A percentile compares a stretch with the other conserved stretches of the same genome.
phyloP scores from a whole-genome alignment of 1,139 yeast genomes.

The Pichia sp. region DNA sequence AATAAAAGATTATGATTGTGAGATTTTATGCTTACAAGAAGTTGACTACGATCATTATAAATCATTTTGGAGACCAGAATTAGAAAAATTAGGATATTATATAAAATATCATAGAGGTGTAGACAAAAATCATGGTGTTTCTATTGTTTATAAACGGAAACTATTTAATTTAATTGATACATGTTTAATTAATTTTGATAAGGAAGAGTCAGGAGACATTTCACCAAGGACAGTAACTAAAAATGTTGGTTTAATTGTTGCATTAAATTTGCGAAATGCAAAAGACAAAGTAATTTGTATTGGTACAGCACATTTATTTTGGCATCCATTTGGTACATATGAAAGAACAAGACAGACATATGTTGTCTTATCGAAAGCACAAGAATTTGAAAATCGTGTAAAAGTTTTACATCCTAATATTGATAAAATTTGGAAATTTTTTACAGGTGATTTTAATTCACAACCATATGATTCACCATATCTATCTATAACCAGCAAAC shows the following conservation, averaged over 20 bases:
- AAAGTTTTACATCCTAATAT: conserved; percentile 28
- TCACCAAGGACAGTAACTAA: conserved; percentile 56
- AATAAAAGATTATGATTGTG: conserved; percentile 59
- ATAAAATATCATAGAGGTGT: conserved; percentile 51
- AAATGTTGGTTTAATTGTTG: conserved; percentile 62
- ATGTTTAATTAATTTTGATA: conserved; percentile 57
- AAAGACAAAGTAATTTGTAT: conserved; percentile 49
- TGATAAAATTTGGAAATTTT: conserved; percentile 43
- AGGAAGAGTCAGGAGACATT: conserved; percentile 40
- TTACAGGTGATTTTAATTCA: conserved; percentile 88
- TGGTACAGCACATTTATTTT: conserved; percentile 83
- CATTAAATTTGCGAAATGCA: conserved; percentile 43
- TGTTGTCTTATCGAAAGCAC: conserved; percentile 48
- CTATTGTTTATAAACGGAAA: conserved; percentile 49
- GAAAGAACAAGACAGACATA: conserved; percentile 84
- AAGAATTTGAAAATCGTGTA: conserved; percentile 47
- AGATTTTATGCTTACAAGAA: conserved; percentile 76
- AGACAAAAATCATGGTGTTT: conserved; percentile 73
- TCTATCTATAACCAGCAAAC: conserved; percentile 62
- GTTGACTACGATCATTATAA: conserved; percentile 61
- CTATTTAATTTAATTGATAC: conserved; percentile 47
- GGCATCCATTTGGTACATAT: conserved; percentile 93
- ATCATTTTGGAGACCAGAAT: conserved; percentile 57
- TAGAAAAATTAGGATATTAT: conserved; percentile 53
- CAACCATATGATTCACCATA: conserved; percentile 87